Evolutionary conservation across 768 basidiomycete species (phyloP), one percentile per base, ranked within the genome.

Genomic region (Collybia nuda): DNA sequence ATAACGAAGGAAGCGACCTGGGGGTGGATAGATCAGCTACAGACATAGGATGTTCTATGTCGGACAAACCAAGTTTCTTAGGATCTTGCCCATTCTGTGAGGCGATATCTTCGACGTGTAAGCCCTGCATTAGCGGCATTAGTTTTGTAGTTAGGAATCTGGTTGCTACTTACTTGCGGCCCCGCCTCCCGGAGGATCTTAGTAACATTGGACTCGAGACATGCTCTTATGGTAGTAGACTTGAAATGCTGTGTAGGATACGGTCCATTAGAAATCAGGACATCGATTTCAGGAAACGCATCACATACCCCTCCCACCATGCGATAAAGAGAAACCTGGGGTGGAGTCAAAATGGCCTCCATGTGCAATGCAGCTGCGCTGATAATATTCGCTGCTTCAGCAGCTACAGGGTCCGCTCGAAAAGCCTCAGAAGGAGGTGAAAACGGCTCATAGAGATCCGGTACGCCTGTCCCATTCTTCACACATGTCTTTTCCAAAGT

Each of bases 181-280:
- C 75, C 75, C 12, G 67, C 73, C 48, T 73, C 73, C 1, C 69
- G 64, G 15, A 77, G 53, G 4, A 76, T 72, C 49, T 76, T 73
- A 2, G 66, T 67, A 6, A 75, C 71, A 46, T 68, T 63, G 1
- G 63, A 62, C 47, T 70, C 67, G 3, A 68, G 44, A 39, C 66
- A 67, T 26, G 62, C 59, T 9, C 67, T 63, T 11, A 68, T 15
- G 8, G 66, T 64, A 8, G 66, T 57, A 3, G 68, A 58, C 50
- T 62, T 59, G 42, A 57, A 57, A 46, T 63, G 56, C 66, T 69
- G 38, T 6, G 32, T 19, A 32, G 5, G 6, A 3, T 21, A 15
- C 35, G 42, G 7, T 26, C n/a, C 24, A 26, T 26, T 26, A 26
- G 24, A n/a, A n/a, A n/a, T 26, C 24, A 26, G 24, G 24, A 3